phyloP scores from a whole-genome alignment of 2,329 filamentous ascomycete species.

The Pseudopithomyces maydicus region DNA sequence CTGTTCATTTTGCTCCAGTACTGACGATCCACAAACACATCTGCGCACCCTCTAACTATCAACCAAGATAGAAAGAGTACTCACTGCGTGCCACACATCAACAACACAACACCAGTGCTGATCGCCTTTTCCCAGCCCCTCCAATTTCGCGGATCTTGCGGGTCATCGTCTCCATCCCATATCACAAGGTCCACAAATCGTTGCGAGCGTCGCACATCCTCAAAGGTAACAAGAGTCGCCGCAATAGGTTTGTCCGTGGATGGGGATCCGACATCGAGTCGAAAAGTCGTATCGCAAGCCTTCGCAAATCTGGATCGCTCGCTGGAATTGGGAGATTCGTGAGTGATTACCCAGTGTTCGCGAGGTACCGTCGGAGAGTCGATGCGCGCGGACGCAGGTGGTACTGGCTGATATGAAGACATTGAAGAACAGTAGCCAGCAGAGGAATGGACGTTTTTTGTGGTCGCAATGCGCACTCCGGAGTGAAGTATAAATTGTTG shows the following conservation, averaged over 20 bases:
- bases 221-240: neutral
- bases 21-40: neutral
- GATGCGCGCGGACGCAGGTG: neutral
- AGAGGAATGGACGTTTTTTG: too few species aligned
- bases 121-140: conserved; percentile 29
- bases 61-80: neutral
- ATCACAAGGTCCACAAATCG: conserved; percentile 51
- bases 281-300: neutral
- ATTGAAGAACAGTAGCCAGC: too few species aligned
- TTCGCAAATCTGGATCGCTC: neutral
- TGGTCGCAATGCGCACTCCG: too few species aligned
- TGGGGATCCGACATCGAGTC: neutral
- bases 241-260: neutral
- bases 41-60: neutral
- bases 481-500: too few species aligned
- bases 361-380: neutral
- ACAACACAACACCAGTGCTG: conserved; percentile 23
- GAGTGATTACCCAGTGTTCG: neutral
- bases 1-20: too few species aligned
- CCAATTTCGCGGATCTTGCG: conserved; percentile 65
- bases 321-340: neutral
- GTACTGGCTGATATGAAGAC: neutral
- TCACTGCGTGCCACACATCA: conserved; percentile 34
- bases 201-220: neutral
- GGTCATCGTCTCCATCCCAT: conserved; percentile 63